Percentiles rank a stretch among this genome's conserved stretches.
Evolutionary conservation across 768 basidiomycete genomes (phyloP).

Genomic region (Phaeotremella skinneri): DNA sequence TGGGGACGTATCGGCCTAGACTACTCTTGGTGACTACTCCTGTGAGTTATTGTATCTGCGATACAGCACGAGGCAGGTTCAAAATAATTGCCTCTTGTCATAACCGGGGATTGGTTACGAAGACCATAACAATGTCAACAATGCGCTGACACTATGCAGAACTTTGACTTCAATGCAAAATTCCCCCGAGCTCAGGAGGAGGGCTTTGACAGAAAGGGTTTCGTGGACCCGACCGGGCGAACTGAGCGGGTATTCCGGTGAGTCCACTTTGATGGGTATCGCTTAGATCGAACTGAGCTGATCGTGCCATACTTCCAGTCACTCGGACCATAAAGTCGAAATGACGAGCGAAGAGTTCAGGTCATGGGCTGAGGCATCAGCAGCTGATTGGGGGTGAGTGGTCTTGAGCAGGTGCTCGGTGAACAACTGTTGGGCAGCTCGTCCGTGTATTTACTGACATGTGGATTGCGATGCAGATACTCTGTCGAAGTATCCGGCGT

Average conservation of each 20-base stretch:
- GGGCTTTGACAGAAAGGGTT: slow-evolving; percentile 38
- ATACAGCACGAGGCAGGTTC: background rate
- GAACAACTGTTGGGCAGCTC: background rate
- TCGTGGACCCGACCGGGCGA: slow-evolving; percentile 50
- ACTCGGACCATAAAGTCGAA: slow-evolving; percentile 51
- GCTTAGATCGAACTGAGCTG: slow-evolving; percentile 5
- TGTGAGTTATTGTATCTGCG: slow-evolving; percentile 21
- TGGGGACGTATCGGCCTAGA: slow-evolving; percentile 50
- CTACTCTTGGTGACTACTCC: slow-evolving; percentile 50
- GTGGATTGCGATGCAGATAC: slow-evolving; percentile 34
- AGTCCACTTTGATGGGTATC: slow-evolving; percentile 12
- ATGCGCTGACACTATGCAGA: slow-evolving; percentile 12
- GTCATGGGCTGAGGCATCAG: slow-evolving; percentile 38
- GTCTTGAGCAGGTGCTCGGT: too few species aligned
- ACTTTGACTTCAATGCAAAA: slow-evolving; percentile 51
- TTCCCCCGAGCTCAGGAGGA: slow-evolving; percentile 44
- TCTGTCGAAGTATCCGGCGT: slow-evolving; percentile 45
- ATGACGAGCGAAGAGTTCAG: slow-evolving; percentile 50
- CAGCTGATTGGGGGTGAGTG: slow-evolving; percentile 46
- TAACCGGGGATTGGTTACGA: background rate
- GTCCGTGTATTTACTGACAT: too few species aligned
- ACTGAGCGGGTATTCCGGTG: slow-evolving; percentile 52
- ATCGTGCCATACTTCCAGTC: slow-evolving; percentile 13
- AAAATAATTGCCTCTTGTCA: background rate
- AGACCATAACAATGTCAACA: background rate